Evolutionary conservation across 2,329 filamentous ascomycete species (phyloP).

Genomic region (Sclerotinia sclerotiorum): DNA sequence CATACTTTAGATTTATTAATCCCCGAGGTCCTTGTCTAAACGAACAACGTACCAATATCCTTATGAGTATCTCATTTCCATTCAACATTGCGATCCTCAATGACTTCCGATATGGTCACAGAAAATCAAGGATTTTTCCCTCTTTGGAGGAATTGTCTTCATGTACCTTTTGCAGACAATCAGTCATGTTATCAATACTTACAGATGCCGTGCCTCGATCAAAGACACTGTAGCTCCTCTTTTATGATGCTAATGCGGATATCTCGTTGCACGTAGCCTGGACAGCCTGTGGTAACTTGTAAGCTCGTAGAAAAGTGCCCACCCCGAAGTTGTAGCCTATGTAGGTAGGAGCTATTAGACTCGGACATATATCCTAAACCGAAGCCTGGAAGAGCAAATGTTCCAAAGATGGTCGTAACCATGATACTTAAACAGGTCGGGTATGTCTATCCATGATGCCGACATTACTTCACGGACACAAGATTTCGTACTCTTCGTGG

Average conservation of each 20-base stretch:
- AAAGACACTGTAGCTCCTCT: not conserved
- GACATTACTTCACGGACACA: not conserved
- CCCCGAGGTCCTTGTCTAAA: not conserved
- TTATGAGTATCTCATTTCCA: not conserved
- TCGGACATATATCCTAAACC: conserved; percentile 8
- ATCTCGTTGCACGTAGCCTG: not conserved
- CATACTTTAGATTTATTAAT: not conserved
- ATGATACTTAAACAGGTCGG: not conserved
- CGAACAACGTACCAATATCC: not conserved
- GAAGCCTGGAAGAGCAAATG: not conserved
- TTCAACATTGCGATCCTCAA: not conserved
- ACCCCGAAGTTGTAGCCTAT: not conserved
- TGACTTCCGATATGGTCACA: not conserved
- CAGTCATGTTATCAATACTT: conserved; percentile 17
- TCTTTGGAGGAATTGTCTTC: not conserved
- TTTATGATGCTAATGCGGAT: not conserved
- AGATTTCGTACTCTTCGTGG: not conserved
- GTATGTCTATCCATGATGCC: not conserved
- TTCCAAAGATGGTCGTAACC: not conserved
- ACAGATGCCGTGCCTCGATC: conserved; percentile 9
- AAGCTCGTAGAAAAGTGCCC: not conserved
- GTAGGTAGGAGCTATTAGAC: not conserved
- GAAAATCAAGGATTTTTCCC: not conserved
- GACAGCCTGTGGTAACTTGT: not conserved
- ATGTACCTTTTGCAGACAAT: not conserved